Percentiles rank a stretch among this genome's conserved stretches.
Evolutionary conservation across 179 eudicot genomes (phyloP).

Genomic region (Camellia oleifera): DNA sequence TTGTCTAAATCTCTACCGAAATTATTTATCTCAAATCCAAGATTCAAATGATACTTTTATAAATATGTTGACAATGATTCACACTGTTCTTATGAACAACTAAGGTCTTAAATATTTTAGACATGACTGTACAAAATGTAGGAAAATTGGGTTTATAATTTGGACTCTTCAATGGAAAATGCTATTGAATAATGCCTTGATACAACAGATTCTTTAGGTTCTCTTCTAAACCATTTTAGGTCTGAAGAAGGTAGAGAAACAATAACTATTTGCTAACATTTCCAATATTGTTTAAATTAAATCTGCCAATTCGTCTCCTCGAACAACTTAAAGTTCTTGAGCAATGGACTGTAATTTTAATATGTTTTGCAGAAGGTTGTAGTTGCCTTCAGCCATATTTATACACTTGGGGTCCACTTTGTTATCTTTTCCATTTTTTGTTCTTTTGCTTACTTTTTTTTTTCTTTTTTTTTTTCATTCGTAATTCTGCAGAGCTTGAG

Average conservation of each 20-base stretch:
- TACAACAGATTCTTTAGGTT: neutral
- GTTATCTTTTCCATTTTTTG: neutral
- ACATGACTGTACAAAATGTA: neutral
- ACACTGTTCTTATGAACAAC: neutral
- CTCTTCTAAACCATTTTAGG: neutral
- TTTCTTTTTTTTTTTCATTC: neutral
- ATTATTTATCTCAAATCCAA: neutral
- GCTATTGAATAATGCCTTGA: neutral
- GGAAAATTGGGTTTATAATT: neutral
- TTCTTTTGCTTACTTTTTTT: neutral
- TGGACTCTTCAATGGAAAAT: neutral
- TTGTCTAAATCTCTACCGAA: constrained; percentile 6
- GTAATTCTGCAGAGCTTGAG: constrained; percentile 66
- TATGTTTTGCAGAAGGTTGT: neutral
- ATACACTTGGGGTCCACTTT: neutral
- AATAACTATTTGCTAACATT: neutral
- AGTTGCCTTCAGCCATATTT: neutral
- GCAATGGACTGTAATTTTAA: neutral
- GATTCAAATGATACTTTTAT: neutral
- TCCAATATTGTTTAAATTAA: neutral
- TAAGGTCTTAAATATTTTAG: neutral
- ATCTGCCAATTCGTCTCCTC: neutral
- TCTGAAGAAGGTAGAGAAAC: neutral
- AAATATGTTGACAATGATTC: constrained; percentile 8
- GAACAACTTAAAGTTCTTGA: neutral